Conservation (phyloP, 2,329 filamentous ascomycete species). For the Akanthomyces lecanii region DNA sequence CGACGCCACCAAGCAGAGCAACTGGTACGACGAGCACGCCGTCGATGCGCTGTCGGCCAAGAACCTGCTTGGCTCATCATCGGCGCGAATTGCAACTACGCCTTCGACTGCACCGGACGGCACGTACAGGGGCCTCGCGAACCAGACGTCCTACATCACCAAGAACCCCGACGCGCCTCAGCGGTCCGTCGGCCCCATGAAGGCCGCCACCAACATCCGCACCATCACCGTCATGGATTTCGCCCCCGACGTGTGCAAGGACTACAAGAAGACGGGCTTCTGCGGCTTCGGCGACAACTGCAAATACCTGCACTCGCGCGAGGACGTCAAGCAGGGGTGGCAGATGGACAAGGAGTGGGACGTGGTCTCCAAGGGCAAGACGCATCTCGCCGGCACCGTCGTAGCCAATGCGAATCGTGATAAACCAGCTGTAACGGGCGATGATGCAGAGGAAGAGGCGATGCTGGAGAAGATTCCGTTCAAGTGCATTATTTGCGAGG, state of each 20-base stretch:
- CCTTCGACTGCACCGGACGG: conserved; percentile 47
- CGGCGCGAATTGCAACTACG: conserved; percentile 31
- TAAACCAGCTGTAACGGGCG: conserved; percentile 31
- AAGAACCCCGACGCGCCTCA: conserved; percentile 72
- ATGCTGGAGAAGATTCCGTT: conserved; percentile 83
- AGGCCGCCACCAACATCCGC: conserved; percentile 82
- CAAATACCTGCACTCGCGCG: conserved; percentile 73
- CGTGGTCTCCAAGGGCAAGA: conserved; percentile 68
- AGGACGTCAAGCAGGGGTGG: conserved; percentile 88
- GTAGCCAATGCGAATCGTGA: conserved; percentile 56
- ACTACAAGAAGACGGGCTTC: conserved; percentile 73
- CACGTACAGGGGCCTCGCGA: conserved; percentile 72
- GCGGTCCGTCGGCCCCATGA: conserved; percentile 76
- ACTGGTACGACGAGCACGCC: conserved; percentile 82
- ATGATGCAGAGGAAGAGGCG: conserved; percentile 59
- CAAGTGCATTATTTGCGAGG: conserved; percentile 80
- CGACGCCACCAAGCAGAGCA: conserved; percentile 83
- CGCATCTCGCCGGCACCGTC: conserved; percentile 55
- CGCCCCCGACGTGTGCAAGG: conserved; percentile 90
- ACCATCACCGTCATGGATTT: conserved; percentile 90
- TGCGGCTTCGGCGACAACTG: conserved; percentile 61
- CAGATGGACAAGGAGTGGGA: conserved; percentile 96
- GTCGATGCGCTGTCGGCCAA: conserved; percentile 43
- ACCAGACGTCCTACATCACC: conserved; percentile 69
- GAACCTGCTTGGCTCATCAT: conserved; percentile 48